Base-by-base conservation (phyloP, 2,329 filamentous ascomycete species). In the Colletotrichum sojae region DNA sequence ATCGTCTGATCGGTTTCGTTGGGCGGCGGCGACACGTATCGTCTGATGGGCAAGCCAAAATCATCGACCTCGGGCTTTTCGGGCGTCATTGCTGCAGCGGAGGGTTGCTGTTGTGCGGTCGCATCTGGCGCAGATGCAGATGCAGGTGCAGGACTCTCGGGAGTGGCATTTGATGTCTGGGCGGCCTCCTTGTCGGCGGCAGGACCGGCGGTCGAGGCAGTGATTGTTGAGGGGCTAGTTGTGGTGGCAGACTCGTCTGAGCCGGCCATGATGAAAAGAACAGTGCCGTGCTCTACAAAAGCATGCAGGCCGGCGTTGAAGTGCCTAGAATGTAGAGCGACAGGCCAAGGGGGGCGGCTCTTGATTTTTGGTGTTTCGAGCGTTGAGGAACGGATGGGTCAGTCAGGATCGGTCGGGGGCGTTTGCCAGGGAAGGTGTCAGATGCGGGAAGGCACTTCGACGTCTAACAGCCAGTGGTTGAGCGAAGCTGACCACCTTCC, bases 11-110 rank as follows among this genome's bases (percentile, higher is more conserved):
- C 70, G 15, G 62, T 57, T 46, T 62, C 67, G 49, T 71, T 63
- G n/a, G 61, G 57, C 12, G 70, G 54, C 39, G 81, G 78, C 62
- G 77, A 80, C 74, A 78, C 74, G 74, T 78, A 85, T 73, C 84
- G 87, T 76, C 83, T 85, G 71, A 91, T 86, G 18, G 91, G 91
- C 71, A 94, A 81, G 58, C 91, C 91, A 77, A 93, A 94, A 73
- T 94, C 91, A 78, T 94, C 91, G 68, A 90, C 81, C 75, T 91
- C 88, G 57, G 76, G 78, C 66, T 73, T 75, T 70, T 74, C 75
- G 70, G 75, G 73, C 71, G 76, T 74, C 75, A 77, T 79, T 72
- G 52, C 72, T 66, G 69, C 67, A 52, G 65, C 65, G 74, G 72
- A 69, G 72, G 72, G 72, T 62, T 69, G 74, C 74, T 78, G 78